phyloP scores from a whole-genome alignment of 257 asterid species.

The Buddleja alternifolia region DNA sequence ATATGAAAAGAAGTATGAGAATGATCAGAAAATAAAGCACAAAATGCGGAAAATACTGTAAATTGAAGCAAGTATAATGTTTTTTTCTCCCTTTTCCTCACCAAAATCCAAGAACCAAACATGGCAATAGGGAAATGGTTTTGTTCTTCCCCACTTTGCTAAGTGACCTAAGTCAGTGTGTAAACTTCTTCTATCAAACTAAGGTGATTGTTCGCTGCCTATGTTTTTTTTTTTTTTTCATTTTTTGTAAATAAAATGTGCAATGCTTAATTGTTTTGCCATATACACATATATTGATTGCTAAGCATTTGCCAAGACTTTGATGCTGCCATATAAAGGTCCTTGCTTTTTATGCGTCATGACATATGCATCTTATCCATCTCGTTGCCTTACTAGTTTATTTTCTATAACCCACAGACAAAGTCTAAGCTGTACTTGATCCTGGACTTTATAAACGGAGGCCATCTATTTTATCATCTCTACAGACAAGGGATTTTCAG shows the following conservation, averaged over 20 bases:
- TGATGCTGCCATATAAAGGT: neutral
- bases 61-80: no score
- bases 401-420: slow-evolving; percentile 52
- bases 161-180: neutral
- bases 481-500: slow-evolving; percentile 95
- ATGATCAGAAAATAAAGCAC: no score
- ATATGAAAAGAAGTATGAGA: no score
- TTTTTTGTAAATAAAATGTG: neutral
- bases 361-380: neutral
- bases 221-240: neutral
- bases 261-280: neutral
- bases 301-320: neutral
- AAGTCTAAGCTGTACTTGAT: slow-evolving; percentile 82
- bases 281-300: neutral
- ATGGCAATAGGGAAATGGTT: neutral
- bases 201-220: neutral
- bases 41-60: no score
- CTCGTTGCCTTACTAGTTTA: slow-evolving; percentile 28
- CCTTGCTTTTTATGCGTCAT: neutral
- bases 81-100: no score
- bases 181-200: neutral
- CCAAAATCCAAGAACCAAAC: no score
- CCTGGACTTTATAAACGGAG: slow-evolving; percentile 89
- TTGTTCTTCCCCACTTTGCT: neutral
- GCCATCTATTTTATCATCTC: slow-evolving; percentile 96